Evolutionary conservation across 257 asterid species (phyloP).

Genomic region (Solanum habrochaites): DNA sequence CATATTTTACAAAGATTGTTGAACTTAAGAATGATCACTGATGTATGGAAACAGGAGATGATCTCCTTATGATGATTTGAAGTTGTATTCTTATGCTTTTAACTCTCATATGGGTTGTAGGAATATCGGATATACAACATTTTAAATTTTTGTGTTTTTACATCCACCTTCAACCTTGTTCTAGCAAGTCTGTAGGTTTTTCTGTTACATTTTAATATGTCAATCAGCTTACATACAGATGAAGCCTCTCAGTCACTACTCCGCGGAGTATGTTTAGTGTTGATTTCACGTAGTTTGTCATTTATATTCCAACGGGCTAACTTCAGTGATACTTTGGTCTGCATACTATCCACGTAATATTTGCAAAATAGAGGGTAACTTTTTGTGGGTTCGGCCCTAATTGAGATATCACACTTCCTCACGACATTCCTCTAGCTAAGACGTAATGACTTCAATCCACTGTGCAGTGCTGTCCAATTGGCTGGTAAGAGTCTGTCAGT

Average conservation of each 20-base stretch:
- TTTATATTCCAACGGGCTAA: not conserved
- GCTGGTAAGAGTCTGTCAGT: not conserved
- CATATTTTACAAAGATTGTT: not conserved
- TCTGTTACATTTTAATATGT: not conserved
- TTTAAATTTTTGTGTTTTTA: not conserved
- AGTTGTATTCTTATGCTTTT: not conserved
- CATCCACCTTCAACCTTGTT: not conserved
- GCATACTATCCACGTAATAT: not conserved
- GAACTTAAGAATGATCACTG: not conserved
- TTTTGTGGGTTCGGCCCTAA: not conserved
- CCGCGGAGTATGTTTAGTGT: not conserved
- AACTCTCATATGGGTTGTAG: not conserved
- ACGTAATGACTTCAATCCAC: not conserved
- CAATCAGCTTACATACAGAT: not conserved
- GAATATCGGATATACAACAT: not conserved
- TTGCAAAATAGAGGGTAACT: not conserved
- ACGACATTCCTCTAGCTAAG: not conserved
- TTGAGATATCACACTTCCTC: not conserved
- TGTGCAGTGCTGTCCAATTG: not conserved
- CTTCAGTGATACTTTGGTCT: not conserved
- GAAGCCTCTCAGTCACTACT: not conserved
- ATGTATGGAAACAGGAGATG: not conserved
- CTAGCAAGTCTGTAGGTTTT: not conserved
- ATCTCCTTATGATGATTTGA: not conserved
- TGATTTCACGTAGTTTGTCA: not conserved